Conservation (phyloP, 805 yeast species). For the Ogataea saltuana region DNA sequence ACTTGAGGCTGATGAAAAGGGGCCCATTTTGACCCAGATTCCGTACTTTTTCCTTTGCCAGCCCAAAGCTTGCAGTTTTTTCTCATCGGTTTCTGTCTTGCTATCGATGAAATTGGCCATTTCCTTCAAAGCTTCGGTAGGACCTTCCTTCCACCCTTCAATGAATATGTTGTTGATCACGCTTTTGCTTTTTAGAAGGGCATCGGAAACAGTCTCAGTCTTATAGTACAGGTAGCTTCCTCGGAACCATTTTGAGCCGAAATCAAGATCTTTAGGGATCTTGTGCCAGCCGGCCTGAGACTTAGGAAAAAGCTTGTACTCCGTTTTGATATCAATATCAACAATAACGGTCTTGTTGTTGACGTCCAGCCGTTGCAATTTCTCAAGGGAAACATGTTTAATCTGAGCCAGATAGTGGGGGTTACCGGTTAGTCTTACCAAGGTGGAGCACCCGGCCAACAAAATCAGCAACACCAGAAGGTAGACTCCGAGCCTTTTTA, state of each 20-base stretch:
- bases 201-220: constrained; percentile 10
- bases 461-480: constrained; percentile 2
- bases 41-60: constrained; percentile 53
- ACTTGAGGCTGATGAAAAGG: constrained; percentile 34
- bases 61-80: constrained; percentile 29
- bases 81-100: constrained; percentile 1
- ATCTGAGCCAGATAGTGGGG: not conserved
- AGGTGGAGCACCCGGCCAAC: not conserved
- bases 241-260: constrained; percentile 16
- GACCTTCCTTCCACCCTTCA: constrained; percentile 7
- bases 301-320: constrained; percentile 14
- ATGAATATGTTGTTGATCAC: constrained; percentile 16
- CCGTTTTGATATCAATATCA: constrained; percentile 20
- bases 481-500: constrained; percentile 7
- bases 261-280: constrained; percentile 26
- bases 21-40: constrained; percentile 61
- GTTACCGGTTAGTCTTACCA: not conserved
- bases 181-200: constrained; percentile 13
- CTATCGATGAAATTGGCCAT: constrained; percentile 3
- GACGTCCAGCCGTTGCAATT: not conserved
- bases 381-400: constrained; percentile 1
- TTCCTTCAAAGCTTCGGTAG: constrained; percentile 10
- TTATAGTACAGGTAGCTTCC: constrained; percentile 19
- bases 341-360: constrained; percentile 14
- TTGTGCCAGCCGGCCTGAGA: constrained; percentile 16